phyloP scores from a whole-genome alignment of 2,329 filamentous ascomycete species.

The Lachnum nothofagi region DNA sequence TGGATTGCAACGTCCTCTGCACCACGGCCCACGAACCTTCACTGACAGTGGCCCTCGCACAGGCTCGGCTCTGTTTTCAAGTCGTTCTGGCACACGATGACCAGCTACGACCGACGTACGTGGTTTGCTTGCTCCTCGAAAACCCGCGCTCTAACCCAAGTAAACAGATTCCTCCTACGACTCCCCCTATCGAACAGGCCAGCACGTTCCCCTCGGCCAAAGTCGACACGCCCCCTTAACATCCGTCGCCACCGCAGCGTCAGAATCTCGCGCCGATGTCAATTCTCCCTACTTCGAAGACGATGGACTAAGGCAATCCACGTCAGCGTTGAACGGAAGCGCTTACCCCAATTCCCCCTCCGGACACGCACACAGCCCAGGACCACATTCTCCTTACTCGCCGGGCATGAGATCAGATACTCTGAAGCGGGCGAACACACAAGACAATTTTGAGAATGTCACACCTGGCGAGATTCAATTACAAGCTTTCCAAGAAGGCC shows the following conservation, averaged over 20 bases:
- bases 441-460: conserved; percentile 64
- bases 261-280: conserved; percentile 82
- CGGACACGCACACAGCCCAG: conserved; percentile 45
- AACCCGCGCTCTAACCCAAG: conserved; percentile 41
- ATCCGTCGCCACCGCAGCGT: conserved; percentile 77
- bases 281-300: conserved; percentile 75
- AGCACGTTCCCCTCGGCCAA: conserved; percentile 82
- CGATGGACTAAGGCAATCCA: conserved; percentile 45
- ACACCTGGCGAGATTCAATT: conserved; percentile 83
- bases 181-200: conserved; percentile 84
- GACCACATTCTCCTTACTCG: conserved; percentile 71
- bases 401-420: conserved; percentile 80
- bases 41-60: conserved; percentile 32
- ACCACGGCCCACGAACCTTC: conserved; percentile 10
- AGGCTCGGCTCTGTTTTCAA: conserved; percentile 68
- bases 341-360: conserved; percentile 47
- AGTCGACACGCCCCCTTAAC: conserved; percentile 77
- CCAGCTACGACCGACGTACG: conserved; percentile 64
- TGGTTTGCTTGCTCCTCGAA: conserved; percentile 24
- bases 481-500: conserved; percentile 89
- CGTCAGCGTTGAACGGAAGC: conserved; percentile 47
- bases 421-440: conserved; percentile 56
- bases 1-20: conserved; percentile 8
- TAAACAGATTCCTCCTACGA: conserved; percentile 80
- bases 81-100: conserved; percentile 88